Evolutionary conservation across 108 stramenopile genomes (phyloP), one percentile per base, ranked within the genome.

Genomic region (Skeletonema grethae): DNA sequence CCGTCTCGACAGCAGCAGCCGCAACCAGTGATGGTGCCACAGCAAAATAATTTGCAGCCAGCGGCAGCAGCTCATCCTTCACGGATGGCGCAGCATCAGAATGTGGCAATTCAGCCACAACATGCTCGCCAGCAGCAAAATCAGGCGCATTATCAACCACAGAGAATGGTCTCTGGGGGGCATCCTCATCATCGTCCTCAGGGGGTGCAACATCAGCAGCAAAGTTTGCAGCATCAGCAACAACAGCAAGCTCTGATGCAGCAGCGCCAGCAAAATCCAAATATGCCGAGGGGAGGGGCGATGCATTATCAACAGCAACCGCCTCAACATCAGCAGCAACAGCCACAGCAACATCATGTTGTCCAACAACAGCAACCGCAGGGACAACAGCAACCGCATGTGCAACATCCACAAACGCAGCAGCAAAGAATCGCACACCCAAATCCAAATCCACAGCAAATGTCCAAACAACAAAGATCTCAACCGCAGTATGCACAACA

Each of bases 241-340:
- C 53, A 64, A 29, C 57, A 57, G 12, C 62, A 69, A 56, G 68
- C 67, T 39, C 63, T 28, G n/a, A 57, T 60, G 62, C 62, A 35
- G 48, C 62, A 57, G 24, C 56, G 55, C 9, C 61, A 63, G 24
- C 61, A 63, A 35, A 28, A 50, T 35, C 61, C 61, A 53, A 60
- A 72, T 7, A 41, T 41, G 2, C 39, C 43, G 6, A 38, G 46
- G 8, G 43, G 45, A 13, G 66, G 61, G 58, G 66, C 61, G 35
- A 61, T 62, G 25, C 39, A 38, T 15, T 60, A 65, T 28, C 63
- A 57, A 2, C 53, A 63, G 34, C 55, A 53, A 9, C 60, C 61
- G 43, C 75, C 66, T 39, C 63, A 32, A 25, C 63, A 65, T 59
- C 70, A 48, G 43, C 61, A 53, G 16, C 53, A 62, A 7, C 71